A percentile compares a stretch with the other conserved stretches of the same genome.
These are phyloP conservation scores for Coniochaeta prunicola DNA, from an alignment of 2,329 filamentous ascomycete species.

Conservation along the genomic window DNA sequence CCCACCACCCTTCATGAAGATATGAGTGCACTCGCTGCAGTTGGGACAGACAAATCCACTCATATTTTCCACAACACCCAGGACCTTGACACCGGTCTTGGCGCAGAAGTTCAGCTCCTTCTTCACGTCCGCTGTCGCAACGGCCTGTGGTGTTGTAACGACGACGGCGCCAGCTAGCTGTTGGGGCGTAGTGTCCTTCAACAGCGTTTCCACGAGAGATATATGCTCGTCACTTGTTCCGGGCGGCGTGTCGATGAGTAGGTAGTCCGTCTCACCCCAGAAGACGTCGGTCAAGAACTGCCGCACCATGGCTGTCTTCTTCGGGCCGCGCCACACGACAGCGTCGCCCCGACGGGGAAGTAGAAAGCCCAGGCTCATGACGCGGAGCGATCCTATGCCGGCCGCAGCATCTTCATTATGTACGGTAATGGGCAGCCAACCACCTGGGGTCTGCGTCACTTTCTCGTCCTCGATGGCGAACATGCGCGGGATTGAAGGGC, in stretches of 20 bases:
- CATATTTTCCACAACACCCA: constrained; percentile 98
- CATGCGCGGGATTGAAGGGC: constrained; percentile 91
- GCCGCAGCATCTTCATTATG: constrained; percentile 51
- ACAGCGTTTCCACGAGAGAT: constrained; percentile 78
- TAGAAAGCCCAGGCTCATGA: constrained; percentile 92
- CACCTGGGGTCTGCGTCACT: constrained; percentile 83
- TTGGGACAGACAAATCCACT: constrained; percentile 78
- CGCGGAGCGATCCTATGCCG: constrained; percentile 59
- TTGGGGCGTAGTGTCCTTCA: constrained; percentile 53
- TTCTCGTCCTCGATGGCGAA: constrained; percentile 84
- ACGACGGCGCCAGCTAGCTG: constrained; percentile 84
- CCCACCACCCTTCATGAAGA: constrained; percentile 89
- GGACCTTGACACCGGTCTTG: constrained; percentile 70
- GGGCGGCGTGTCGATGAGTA: constrained; percentile 92
- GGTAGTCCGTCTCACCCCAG: constrained; percentile 82
- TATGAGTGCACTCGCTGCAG: constrained; percentile 79
- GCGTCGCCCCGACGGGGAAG: constrained; percentile 78
- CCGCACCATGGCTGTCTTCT: constrained; percentile 98
- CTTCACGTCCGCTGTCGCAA: constrained; percentile 86
- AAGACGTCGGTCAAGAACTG: constrained; percentile 90
- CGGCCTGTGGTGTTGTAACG: constrained; percentile 92
- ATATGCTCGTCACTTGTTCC: constrained; percentile 98
- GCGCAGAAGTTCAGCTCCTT: constrained; percentile 92
- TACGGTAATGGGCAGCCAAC: constrained; percentile 85
- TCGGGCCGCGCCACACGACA: constrained; percentile 94